Percentiles rank a stretch among this genome's conserved stretches.
phyloP scores from a whole-genome alignment of 1,284 basidiomycete species.

The Austroboletus novae-zelandiae region DNA sequence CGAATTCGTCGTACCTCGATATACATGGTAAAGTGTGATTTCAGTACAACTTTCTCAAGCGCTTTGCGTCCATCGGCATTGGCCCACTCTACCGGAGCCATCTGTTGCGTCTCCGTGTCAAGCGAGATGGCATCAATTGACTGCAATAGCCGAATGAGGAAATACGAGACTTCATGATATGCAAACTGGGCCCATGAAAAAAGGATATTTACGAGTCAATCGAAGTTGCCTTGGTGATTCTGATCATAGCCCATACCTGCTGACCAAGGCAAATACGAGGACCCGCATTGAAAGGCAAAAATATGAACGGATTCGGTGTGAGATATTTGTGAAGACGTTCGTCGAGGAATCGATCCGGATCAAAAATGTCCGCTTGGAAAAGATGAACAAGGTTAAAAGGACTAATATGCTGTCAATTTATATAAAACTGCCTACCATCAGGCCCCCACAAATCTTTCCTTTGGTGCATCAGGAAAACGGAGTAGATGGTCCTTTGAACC shows the following conservation, averaged over 20 bases:
- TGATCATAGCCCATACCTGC: conserved; percentile 27
- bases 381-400: neutral
- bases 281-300: conserved; percentile 49
- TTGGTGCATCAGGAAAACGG: conserved; percentile 36
- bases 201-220: too few species aligned
- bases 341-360: conserved; percentile 52
- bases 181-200: conserved; percentile 32
- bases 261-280: conserved; percentile 50
- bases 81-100: conserved; percentile 30
- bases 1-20: conserved; percentile 20
- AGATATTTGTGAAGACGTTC: conserved; percentile 30
- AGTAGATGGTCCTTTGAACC: conserved; percentile 20
- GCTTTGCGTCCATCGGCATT: conserved; percentile 21
- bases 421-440: conserved; percentile 23
- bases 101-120: conserved; percentile 28
- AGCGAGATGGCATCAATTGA: conserved; percentile 33
- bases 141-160: conserved; percentile 40
- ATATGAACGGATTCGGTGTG: conserved; percentile 39
- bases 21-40: conserved; percentile 53
- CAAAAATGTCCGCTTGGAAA: conserved; percentile 39
- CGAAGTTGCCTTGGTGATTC: neutral
- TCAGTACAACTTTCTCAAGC: conserved; percentile 27
- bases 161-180: conserved; percentile 39
- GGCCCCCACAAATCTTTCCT: conserved; percentile 38
- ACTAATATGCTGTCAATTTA: neutral